Evolutionary conservation across 306 rosid species (phyloP), one percentile per base, ranked within the genome.

Genomic region (Vigna mungo): DNA sequence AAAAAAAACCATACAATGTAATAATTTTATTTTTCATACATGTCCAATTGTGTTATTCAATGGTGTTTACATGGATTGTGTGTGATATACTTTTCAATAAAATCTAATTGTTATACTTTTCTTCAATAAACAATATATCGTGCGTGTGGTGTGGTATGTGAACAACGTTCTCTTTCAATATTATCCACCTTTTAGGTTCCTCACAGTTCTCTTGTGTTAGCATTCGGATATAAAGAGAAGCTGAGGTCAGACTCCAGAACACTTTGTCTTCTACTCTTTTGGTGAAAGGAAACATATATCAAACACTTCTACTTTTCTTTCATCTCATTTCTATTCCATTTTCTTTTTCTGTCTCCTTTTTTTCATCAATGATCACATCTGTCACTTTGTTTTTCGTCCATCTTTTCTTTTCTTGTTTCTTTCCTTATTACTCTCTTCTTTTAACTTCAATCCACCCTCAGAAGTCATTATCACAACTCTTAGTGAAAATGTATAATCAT

Each of bases 11-110:
- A 41, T 32, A 25, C 18, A 17, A 48, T 71, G 81, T 78, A 68
- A 62, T 21, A 43, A 5, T 56, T 51, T 66, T 72, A 16, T 71
- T 53, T 51, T 60, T 27, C 14, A 21, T 21, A 34, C 49, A 65
- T 72, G 44, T 56, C 12, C 3, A 72, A 48, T 36, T 36, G 47
- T 25, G 76, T 68, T 25, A 63, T 53, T 60, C n/a, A 56, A 63
- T 17, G 61, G 46, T 30, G 27, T 69, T 34, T 17, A 36, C 21
- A 66, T 30, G 72, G 62, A 25, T 71, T 23, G 55, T 18, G 56
- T 34, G 63, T 61, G 63, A 21, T 58, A 16, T 54, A 2, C 2
- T 52, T 18, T 46, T 36, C 49, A 59, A n/a, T 46, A 6, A 47
- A 78, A 30, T 69, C 44, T 14, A 8, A 23, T 69, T 71, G 71